A percentile compares a stretch with the other conserved stretches of the same genome.
Evolutionary conservation across 805 yeast genomes (phyloP).

Genomic region (Wickerhamomyces queroliae): DNA sequence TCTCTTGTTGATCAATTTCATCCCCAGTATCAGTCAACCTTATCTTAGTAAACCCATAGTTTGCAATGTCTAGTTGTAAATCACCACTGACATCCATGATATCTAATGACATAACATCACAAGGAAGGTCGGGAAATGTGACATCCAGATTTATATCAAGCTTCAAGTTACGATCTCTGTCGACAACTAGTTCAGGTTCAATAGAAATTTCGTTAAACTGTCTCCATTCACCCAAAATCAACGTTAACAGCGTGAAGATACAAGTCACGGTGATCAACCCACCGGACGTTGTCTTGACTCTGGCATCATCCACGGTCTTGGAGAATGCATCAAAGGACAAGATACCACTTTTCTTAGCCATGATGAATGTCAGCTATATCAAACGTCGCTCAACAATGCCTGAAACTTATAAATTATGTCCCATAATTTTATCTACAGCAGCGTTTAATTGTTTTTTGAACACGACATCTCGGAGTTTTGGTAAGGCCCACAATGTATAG

Average conservation of each 20-base stretch:
- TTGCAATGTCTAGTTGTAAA: conserved; percentile 63
- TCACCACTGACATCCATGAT: conserved; percentile 89
- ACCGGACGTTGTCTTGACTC: conserved; percentile 83
- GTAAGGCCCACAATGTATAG: too few species aligned
- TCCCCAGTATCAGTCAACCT: conserved; percentile 54
- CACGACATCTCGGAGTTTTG: too few species aligned
- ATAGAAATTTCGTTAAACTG: conserved; percentile 65
- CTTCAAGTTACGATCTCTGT: conserved; percentile 69
- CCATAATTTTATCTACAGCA: too few species aligned
- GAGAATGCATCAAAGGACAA: conserved; percentile 83
- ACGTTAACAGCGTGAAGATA: conserved; percentile 48
- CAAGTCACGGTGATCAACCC: conserved; percentile 82
- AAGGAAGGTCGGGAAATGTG: conserved; percentile 80
- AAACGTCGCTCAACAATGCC: too few species aligned
- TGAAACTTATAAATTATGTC: too few species aligned
- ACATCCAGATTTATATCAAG: conserved; percentile 78
- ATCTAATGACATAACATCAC: conserved; percentile 77
- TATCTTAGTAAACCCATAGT: conserved; percentile 65
- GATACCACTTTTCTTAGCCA: conserved; percentile 22
- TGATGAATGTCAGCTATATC: too few species aligned
- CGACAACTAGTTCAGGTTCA: conserved; percentile 84
- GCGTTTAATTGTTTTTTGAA: too few species aligned
- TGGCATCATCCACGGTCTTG: conserved; percentile 91
- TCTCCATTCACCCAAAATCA: conserved; percentile 68
- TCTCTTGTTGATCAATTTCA: conserved; percentile 33